Evolutionary conservation across 169 alveolate genomes (phyloP).

Genomic region (Cryptosporidium parvum): DNA sequence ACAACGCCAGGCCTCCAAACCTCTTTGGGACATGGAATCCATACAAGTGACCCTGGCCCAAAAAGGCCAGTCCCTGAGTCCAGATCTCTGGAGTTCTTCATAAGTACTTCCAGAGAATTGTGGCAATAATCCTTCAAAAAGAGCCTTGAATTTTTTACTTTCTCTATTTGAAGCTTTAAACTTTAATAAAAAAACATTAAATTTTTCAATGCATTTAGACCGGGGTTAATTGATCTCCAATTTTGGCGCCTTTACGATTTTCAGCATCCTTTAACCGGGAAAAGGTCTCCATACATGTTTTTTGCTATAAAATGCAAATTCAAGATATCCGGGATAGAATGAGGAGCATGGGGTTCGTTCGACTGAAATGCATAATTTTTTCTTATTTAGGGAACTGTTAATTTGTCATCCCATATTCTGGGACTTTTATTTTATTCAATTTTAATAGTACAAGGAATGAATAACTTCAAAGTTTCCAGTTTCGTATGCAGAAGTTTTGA

Average conservation of each 20-base stretch:
- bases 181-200: not conserved
- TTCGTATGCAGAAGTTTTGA: conserved; percentile 24
- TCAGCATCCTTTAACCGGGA: conserved; percentile 46
- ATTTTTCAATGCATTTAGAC: conserved; percentile 66
- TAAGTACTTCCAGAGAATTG: not conserved
- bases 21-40: conserved; percentile 73
- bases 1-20: conserved; percentile 74
- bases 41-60: conserved; percentile 58
- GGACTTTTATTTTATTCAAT: not conserved
- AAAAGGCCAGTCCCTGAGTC: conserved; percentile 19
- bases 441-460: not conserved
- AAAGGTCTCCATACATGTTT: conserved; percentile 3
- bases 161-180: conserved; percentile 9
- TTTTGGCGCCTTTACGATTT: conserved; percentile 73
- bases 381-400: not conserved
- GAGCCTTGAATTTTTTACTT: not conserved
- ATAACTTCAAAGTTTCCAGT: not conserved
- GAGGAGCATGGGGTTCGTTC: conserved; percentile 14
- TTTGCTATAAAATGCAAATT: conserved; percentile 7
- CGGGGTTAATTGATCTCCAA: conserved; percentile 69
- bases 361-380: not conserved
- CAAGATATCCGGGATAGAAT: conserved; percentile 1
- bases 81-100: conserved; percentile 4
- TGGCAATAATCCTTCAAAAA: conserved; percentile 6
- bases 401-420: not conserved